Percentiles rank a stretch among this genome's conserved stretches.
phyloP scores from a whole-genome alignment of 495 filamentous ascomycete genomes.

The Tuber calosporum region DNA sequence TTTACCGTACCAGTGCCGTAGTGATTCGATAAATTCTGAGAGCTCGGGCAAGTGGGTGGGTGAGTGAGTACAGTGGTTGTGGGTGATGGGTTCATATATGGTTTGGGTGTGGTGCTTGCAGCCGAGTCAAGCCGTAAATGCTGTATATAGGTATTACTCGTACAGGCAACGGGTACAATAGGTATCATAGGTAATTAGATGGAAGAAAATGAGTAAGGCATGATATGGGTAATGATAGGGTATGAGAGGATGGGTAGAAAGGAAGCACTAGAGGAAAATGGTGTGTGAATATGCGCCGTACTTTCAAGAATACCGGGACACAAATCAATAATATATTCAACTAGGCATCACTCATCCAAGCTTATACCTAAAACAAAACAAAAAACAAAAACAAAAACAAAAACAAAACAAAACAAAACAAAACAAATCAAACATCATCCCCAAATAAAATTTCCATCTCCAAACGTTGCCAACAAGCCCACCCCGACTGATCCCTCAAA shows the following conservation, averaged over 20 bases:
- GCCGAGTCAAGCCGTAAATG: neutral
- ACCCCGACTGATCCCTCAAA: no score
- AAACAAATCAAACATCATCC: no score
- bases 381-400: no score
- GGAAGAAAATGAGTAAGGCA: neutral
- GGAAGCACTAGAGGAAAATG: neutral
- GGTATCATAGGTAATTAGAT: neutral
- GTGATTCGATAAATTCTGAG: neutral
- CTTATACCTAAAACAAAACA: no score
- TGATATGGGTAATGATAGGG: neutral
- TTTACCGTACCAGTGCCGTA: no score
- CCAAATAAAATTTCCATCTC: no score
- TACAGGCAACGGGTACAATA: neutral
- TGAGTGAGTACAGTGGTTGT: neutral
- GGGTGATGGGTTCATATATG: neutral
- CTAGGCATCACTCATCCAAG: no score
- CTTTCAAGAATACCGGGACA: no score
- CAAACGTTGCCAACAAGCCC: no score
- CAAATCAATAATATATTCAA: no score
- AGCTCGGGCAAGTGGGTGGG: neutral
- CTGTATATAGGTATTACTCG: neutral
- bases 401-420: no score
- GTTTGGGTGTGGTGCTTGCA: neutral
- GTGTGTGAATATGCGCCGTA: neutral
- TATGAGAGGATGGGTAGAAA: neutral